These are phyloP conservation scores for Schizochytrium sp. DNA, from an alignment of 108 stramenopile species.

Conservation along the genomic window DNA sequence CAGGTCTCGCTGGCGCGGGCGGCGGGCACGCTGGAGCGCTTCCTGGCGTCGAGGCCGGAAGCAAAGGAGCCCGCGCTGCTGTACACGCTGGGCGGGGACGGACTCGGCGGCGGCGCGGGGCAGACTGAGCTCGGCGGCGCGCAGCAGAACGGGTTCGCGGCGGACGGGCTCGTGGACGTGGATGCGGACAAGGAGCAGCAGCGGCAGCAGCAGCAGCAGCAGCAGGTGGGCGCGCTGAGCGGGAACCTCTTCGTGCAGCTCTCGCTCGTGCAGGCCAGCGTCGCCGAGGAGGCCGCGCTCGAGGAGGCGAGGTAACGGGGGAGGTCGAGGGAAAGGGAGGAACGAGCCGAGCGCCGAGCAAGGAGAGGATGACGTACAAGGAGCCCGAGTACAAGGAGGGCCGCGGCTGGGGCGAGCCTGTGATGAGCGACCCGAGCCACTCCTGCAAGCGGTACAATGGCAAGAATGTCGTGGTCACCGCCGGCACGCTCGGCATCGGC, in stretches of 20 bases:
- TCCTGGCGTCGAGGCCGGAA: neutral
- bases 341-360: neutral
- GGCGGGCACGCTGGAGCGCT: neutral
- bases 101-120: neutral
- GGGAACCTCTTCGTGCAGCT: slow-evolving; percentile 3
- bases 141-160: neutral
- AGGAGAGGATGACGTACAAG: neutral
- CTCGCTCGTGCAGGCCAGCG: neutral
- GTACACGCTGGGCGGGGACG: neutral
- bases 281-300: neutral
- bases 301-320: neutral
- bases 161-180: too few relatives aligned
- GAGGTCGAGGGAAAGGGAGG: too few relatives aligned
- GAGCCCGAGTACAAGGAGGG: neutral
- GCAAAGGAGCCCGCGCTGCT: neutral
- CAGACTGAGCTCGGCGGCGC: neutral
- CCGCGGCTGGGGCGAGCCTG: neutral
- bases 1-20: neutral
- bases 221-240: neutral
- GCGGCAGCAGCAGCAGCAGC: too few relatives aligned
- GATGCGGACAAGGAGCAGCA: too few relatives aligned
- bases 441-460: neutral
- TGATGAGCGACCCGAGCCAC: neutral
- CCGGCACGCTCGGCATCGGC: slow-evolving; percentile 10
- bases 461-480: slow-evolving; percentile 4